phyloP scores from a whole-genome alignment of 139 green algal species.

The Bryopsis sp. region DNA sequence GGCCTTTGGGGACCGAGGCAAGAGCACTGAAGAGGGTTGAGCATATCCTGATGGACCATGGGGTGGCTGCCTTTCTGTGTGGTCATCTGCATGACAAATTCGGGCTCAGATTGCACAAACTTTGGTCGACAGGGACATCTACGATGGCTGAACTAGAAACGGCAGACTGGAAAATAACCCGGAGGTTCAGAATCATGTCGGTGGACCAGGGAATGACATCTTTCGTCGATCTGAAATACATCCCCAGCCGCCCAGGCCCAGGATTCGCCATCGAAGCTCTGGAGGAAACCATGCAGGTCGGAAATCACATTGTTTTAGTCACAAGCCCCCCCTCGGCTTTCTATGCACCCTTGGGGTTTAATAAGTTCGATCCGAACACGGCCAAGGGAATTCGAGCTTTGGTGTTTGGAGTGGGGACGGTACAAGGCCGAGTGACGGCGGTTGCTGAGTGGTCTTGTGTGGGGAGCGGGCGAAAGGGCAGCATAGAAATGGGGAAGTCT shows the following conservation, averaged over 20 bases:
- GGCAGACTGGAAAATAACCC: constrained; percentile 53
- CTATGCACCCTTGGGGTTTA: constrained; percentile 13
- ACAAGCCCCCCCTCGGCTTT: constrained; percentile 2
- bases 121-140: constrained; percentile 23
- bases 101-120: constrained; percentile 40
- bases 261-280: neutral
- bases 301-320: neutral
- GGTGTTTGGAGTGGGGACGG: too few relatives aligned
- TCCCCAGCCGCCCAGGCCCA: neutral
- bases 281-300: neutral
- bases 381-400: neutral
- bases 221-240: constrained; percentile 17
- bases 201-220: constrained; percentile 1
- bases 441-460: too few relatives aligned
- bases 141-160: constrained; percentile 50
- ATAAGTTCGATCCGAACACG: neutral
- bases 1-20: neutral
- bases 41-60: constrained; percentile 11
- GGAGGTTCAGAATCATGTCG: constrained; percentile 37
- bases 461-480: too few relatives aligned
- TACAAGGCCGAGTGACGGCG: too few relatives aligned
- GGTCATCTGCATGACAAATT: constrained; percentile 63
- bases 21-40: constrained; percentile 5
- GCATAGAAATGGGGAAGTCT: too few relatives aligned
- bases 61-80: constrained; percentile 33